Evolutionary conservation across 805 yeast genomes (phyloP).

Genomic region (Wickerhamiella qilinensis): DNA sequence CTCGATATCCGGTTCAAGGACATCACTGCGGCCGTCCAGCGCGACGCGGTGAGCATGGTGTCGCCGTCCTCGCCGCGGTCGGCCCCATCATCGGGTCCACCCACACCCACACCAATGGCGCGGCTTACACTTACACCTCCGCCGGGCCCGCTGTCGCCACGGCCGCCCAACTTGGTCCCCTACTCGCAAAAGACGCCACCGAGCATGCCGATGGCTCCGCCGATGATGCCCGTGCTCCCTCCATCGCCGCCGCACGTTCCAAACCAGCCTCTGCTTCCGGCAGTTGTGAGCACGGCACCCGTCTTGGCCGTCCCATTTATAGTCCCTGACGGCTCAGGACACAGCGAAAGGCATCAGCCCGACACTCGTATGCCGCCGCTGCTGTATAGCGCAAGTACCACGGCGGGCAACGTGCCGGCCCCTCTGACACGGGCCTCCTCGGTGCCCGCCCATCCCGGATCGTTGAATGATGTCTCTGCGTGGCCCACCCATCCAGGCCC

Average conservation of each 20-base stretch:
- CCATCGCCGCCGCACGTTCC: background rate
- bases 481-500: no score
- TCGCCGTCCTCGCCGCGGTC: background rate
- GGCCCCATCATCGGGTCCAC: background rate
- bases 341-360: no score
- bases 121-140: background rate
- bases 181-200: background rate
- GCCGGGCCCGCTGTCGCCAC: background rate
- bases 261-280: no score
- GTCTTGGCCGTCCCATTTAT: no score
- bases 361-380: no score
- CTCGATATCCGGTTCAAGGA: conserved; percentile 26
- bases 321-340: no score
- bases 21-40: conserved; percentile 10
- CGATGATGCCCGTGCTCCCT: background rate
- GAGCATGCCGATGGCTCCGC: conserved; percentile 1
- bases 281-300: no score
- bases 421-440: no score
- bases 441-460: no score
- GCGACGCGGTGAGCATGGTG: background rate
- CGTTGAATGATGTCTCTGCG: no score
- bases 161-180: background rate
- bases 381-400: no score
- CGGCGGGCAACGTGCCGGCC: no score
- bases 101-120: conserved; percentile 4